These are phyloP conservation scores for Ophiostoma quercus DNA, from an alignment of 2,329 filamentous ascomycete species.

Conservation along the genomic window DNA sequence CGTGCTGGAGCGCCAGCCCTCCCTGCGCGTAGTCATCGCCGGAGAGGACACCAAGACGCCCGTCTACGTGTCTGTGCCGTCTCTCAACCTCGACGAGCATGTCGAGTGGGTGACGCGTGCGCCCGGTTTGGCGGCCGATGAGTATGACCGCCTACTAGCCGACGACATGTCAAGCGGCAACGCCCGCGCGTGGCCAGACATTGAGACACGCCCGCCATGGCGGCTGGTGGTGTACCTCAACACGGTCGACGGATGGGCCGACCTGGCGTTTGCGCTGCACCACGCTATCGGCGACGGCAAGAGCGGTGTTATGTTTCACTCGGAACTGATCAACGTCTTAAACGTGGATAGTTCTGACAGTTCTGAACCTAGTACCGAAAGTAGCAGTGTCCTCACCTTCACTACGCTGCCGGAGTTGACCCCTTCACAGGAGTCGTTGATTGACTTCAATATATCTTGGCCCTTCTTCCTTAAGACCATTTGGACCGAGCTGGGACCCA, in stretches of 20 bases:
- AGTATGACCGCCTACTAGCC: slow-evolving; percentile 35
- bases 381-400: slow-evolving; percentile 32
- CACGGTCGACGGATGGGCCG: slow-evolving; percentile 31
- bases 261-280: slow-evolving; percentile 48
- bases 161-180: slow-evolving; percentile 39
- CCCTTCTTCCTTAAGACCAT: slow-evolving; percentile 40
- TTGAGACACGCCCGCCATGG: slow-evolving; percentile 44
- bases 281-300: slow-evolving; percentile 51
- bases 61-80: slow-evolving; percentile 40
- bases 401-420: slow-evolving; percentile 34
- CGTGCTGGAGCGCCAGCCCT: slow-evolving; percentile 42
- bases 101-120: slow-evolving; percentile 35
- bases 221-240: slow-evolving; percentile 39
- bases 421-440: slow-evolving; percentile 39
- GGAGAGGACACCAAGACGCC: slow-evolving; percentile 42
- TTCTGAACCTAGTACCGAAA: too few species aligned
- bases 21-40: slow-evolving; percentile 46
- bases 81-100: slow-evolving; percentile 42
- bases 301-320: slow-evolving; percentile 46
- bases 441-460: slow-evolving; percentile 40
- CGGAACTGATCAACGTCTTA: slow-evolving; percentile 42
- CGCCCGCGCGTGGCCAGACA: slow-evolving; percentile 39
- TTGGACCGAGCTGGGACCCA: slow-evolving; percentile 39
- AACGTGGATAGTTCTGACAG: slow-evolving; percentile 28
- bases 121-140: slow-evolving; percentile 20